Evolutionary conservation across 108 stramenopile species (phyloP), one percentile per base, ranked within the genome.

Genomic region (Discostella stelligeroides): DNA sequence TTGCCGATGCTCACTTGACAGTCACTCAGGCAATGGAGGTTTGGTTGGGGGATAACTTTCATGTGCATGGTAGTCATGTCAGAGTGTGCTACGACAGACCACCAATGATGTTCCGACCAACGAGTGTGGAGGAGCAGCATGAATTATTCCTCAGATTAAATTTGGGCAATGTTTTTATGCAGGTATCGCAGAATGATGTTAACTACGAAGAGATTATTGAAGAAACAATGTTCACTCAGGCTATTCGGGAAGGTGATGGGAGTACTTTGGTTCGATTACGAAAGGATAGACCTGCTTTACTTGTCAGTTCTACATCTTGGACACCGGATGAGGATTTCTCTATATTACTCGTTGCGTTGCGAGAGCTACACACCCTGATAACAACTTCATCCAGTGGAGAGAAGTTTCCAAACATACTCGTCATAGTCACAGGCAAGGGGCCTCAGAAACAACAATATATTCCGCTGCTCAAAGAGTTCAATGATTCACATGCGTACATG

Each of bases 241-340:
- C 12, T 29, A 23, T 60, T 41, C 25, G 28, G 7, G 18, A 56
- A 10, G 37, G 64, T 30, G 63, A 27, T 28, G 53, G 55, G 11
- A 42, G 46, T 37, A 65, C 66, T 7, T 43, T 15, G 0, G 64
- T 74, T 59, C 46, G 29, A 23, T 86, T 83, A 28, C 70, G 86
- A 40, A 24, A 42, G 15, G 70, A 77, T 45, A 76, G 95, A 17
- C 98, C 98, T n/a, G 89, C 88, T 4, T 60, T 99, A 21, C 62
- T 99, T 10, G 87, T 97, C 11, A 92, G 89, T 50, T 92, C 95
- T 4, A 99, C 99, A 7, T 90, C 88, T 40, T 99, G 99, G 99
- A 98, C 99, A 18, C 85, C 96, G 0, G 99, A 99, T 63, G 99
- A 99, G 76, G 99, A 99, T 72, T 99, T 99, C 83, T 82, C 83